phyloP scores from a whole-genome alignment of 257 asterid species.

The Solanum boliviense region DNA sequence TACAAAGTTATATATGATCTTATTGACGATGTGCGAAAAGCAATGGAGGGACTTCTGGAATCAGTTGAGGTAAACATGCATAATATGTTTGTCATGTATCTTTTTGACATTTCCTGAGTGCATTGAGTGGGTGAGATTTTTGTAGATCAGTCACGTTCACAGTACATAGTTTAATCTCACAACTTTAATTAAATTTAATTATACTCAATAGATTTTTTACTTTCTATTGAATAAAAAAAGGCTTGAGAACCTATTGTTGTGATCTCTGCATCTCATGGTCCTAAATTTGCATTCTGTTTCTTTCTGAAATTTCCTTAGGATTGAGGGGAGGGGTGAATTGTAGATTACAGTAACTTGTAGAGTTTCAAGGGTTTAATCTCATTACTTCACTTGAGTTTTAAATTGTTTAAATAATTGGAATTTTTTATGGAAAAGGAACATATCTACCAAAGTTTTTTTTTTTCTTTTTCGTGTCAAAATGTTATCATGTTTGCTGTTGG shows the following conservation, averaged over 20 bases:
- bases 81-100: not conserved
- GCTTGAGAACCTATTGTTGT: not conserved
- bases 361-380: not conserved
- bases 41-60: slow-evolving; percentile 97
- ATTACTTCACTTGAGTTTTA: not conserved
- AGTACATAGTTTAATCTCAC: not conserved
- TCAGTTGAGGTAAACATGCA: slow-evolving; percentile 59
- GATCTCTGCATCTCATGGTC: not conserved
- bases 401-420: not conserved
- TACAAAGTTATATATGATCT: slow-evolving; percentile 88
- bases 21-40: slow-evolving; percentile 82
- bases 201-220: not conserved
- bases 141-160: not conserved
- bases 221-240: not conserved
- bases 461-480: not conserved
- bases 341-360: not conserved
- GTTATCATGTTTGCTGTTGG: not conserved
- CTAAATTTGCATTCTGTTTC: not conserved
- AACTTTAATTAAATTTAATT: not conserved
- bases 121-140: not conserved
- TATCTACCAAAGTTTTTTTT: not conserved
- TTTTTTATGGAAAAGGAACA: not conserved
- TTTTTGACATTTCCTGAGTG: not conserved
- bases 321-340: not conserved
- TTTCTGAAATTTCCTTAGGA: not conserved